phyloP scores from a whole-genome alignment of 2,329 filamentous ascomycete species.

The Verticillium albo-atrum region DNA sequence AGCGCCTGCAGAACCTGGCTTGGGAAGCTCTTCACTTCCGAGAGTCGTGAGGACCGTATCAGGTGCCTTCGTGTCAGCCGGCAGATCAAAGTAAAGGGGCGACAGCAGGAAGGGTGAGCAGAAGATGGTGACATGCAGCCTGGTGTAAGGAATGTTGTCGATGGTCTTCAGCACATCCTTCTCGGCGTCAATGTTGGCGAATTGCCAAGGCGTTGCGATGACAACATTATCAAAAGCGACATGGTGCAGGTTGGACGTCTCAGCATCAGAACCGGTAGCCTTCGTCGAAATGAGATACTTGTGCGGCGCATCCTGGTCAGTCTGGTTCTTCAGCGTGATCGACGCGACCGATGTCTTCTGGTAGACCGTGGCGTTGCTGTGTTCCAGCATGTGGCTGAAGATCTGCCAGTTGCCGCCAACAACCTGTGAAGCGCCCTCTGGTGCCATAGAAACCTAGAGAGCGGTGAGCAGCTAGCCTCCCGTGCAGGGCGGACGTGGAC shows the following conservation, averaged over 20 bases:
- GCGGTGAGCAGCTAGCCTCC: background rate
- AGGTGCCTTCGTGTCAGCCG: constrained; percentile 55
- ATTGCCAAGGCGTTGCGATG: constrained; percentile 80
- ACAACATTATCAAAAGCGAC: constrained; percentile 73
- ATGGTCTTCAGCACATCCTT: constrained; percentile 67
- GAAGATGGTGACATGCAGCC: constrained; percentile 86
- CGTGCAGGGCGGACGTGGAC: background rate
- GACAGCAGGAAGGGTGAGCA: constrained; percentile 71
- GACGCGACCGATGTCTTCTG: constrained; percentile 65
- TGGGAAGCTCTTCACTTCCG: constrained; percentile 48
- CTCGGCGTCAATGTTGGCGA: constrained; percentile 61
- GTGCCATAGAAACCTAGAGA: constrained; percentile 72
- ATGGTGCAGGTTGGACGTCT: constrained; percentile 30
- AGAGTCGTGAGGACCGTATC: constrained; percentile 81
- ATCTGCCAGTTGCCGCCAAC: constrained; percentile 91
- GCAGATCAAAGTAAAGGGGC: constrained; percentile 66
- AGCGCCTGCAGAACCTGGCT: constrained; percentile 50
- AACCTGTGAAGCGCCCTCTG: constrained; percentile 75
- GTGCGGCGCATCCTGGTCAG: constrained; percentile 28
- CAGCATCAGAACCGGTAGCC: constrained; percentile 12
- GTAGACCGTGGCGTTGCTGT: constrained; percentile 55
- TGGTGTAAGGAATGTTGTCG: constrained; percentile 78
- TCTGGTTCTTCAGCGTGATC: constrained; percentile 47
- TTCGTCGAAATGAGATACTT: constrained; percentile 44
- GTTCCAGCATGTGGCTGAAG: constrained; percentile 74